Evolutionary conservation across 2,329 filamentous ascomycete genomes (phyloP), one percentile per base, ranked within the genome.

Genomic region (Venturia asperata): DNA sequence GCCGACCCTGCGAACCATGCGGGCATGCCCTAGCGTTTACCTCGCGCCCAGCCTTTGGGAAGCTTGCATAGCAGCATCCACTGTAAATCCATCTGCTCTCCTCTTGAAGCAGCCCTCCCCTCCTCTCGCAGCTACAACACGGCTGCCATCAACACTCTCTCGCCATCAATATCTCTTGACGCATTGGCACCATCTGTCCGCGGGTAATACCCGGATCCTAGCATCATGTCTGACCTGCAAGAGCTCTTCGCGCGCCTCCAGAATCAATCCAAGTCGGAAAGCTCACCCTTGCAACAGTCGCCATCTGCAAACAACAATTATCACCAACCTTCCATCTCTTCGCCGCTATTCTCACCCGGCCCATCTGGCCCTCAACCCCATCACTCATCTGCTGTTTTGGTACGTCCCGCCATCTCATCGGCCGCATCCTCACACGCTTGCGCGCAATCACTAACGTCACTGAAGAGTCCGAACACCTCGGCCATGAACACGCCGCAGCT

Each of bases 311-410:
- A 34, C 52, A 61, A 13, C 21, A n/a, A 21, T 24, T 34, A 60
- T 10, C 49, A 24, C 37, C 49, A 81, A 67, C 82, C 84, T 43
- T 80, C 81, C 21, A 82, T 85, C 39, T 83, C 84, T 17, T 85
- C 84, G 52, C 81, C 83, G 43, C 72, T 85, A 64, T 82, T 82
- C 70, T 85, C 83, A 55, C 84, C 85, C 62, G 80, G 81, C 11
- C 77, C 78, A 21, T 74, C 76, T 67, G 81, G 80, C 66, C 81
- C 81, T 30, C 81, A 83, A 61, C 83, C 84, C 65, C 81, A 81
- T 66, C 82, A 85, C 72, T 75, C 77, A 49, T 85, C 83, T 66
- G 81, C 82, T 67, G 77, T 86, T 70, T 79, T 86, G 72, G 64
- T 65, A 15, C 17, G 64, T 64, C 9, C 42, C 62, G 19, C 43